Percentiles rank a stretch among this genome's conserved stretches.
phyloP scores from a whole-genome alignment of 306 rosid genomes.

The Dryas drummondii region DNA sequence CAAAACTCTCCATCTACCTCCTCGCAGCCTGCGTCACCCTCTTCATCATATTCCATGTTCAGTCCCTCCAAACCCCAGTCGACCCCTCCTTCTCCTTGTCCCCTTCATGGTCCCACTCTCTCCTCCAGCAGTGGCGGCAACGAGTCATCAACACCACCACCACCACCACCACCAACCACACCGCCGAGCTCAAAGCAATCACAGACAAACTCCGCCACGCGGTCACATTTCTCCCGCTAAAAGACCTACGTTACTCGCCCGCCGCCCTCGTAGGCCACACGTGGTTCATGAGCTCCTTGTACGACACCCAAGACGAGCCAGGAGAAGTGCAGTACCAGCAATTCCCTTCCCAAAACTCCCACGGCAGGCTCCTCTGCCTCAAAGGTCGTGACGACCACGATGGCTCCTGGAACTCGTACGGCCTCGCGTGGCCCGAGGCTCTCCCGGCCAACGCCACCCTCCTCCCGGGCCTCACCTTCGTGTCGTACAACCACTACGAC shows the following conservation, averaged over 20 bases:
- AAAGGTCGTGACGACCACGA: conserved; percentile 57
- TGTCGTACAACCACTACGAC: conserved; percentile 67
- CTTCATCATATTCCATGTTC: conserved; percentile 42
- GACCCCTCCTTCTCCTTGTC: not conserved
- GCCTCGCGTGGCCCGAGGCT: conserved; percentile 57
- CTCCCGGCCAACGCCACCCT: conserved; percentile 53
- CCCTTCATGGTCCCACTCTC: conserved; percentile 21
- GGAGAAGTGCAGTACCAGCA: conserved; percentile 67
- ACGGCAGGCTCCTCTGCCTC: conserved; percentile 48
- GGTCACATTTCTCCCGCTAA: conserved; percentile 65
- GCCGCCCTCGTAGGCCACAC: conserved; percentile 54
- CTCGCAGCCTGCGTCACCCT: conserved; percentile 33
- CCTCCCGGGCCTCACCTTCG: conserved; percentile 53
- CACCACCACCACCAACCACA: not conserved
- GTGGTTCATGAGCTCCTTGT: conserved; percentile 78
- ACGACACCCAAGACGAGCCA: conserved; percentile 41
- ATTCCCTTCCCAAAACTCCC: conserved; percentile 55
- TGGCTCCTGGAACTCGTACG: conserved; percentile 69
- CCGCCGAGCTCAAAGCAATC: not conserved
- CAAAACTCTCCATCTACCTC: conserved; percentile 40
- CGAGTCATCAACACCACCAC: conserved; percentile 20
- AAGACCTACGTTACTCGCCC: conserved; percentile 50
- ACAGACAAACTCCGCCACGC: conserved; percentile 42
- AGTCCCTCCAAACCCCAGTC: conserved; percentile 28
- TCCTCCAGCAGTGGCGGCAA: conserved; percentile 39